Base-by-base conservation (phyloP, 495 filamentous ascomycete genomes). In the Glarea lozoyensis region DNA sequence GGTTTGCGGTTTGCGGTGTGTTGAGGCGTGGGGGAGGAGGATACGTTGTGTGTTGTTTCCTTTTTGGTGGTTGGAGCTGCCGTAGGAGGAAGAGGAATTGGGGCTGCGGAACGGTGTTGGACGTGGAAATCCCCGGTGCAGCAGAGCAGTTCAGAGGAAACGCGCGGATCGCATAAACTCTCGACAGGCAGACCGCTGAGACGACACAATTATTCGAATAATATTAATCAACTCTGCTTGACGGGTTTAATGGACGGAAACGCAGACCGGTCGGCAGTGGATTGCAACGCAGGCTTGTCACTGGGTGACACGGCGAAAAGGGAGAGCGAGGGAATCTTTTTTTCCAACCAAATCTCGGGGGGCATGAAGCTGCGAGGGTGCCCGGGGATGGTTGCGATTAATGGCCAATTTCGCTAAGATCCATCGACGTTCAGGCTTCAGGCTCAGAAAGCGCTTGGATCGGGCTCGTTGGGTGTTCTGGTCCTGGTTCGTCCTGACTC, bases 341-440 rank as follows among this genome's bases (percentile, higher is more conserved):
- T 30, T 40, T 16, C 22, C 32, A 40, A 34, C 30, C 41, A 40
- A 27, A 40, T 15, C 37, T 37, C 24, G 35, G 40, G 41, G 25
- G 25, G n/a, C 40, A 40, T 41, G 37, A 41, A 35, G 36, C 39
- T 36, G 24, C 5, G 25, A 10, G n/a, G 33, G 21, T 7, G 25
- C 25, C n/a, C n/a, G n/a, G n/a, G n/a, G n/a, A n/a, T n/a, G 39
- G 39, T 37, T 29, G 33, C 25, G 21, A 19, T 17, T 13, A 45
- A 30, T 25, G 36, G 44, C 37, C 44, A 47, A 47, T 40, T 49
- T 49, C 46, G 46, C 46, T 40, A 39, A 22, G 32, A 16, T 7
- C 18, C 36, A 18, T 19, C 20, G 2, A 15, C 20, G 3, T 17
- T 23, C 23, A 15, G 5, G 25, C n/a, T 20, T 17, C 11, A 19